phyloP scores from a whole-genome alignment of 176 grass and related monocot species.

The Aegilops bicornis region DNA sequence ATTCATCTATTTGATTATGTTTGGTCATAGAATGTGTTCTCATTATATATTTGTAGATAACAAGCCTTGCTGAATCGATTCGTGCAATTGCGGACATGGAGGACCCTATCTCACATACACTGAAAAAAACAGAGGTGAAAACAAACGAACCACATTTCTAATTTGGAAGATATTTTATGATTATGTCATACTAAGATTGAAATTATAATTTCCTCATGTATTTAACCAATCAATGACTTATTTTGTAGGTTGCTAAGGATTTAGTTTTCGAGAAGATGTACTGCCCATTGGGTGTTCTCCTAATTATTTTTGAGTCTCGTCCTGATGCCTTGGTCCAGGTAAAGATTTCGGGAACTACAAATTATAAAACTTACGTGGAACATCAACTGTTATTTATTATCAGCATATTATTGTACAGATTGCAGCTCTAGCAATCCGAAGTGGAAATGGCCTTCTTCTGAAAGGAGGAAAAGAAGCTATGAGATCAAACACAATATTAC shows the following conservation, averaged over 20 bases:
- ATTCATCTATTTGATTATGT: neutral
- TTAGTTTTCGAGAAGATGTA: conserved; percentile 86
- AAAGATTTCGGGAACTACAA: neutral
- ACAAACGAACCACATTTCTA: neutral
- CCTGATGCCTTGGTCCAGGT: conserved; percentile 98
- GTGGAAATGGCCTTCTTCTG: conserved; percentile 95
- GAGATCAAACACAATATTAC: conserved; percentile 90
- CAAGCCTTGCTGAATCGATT: conserved; percentile 72
- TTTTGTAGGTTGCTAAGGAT: conserved; percentile 81
- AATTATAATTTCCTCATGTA: neutral
- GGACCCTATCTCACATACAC: conserved; percentile 77
- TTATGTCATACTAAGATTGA: neutral
- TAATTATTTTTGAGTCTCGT: conserved; percentile 97
- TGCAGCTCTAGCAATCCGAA: conserved; percentile 84
- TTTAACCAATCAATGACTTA: neutral
- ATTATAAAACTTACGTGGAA: neutral
- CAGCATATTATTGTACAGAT: conserved; percentile 47
- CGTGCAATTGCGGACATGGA: conserved; percentile 90
- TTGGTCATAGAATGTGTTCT: neutral
- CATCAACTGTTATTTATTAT: conserved; percentile 23
- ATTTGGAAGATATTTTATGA: neutral
- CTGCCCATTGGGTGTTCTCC: conserved; percentile 81
- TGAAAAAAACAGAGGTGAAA: conserved; percentile 95
- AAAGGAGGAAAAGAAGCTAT: conserved; percentile 99
- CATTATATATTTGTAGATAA: conserved; percentile 59